Evolutionary conservation across 2,329 filamentous ascomycete species (phyloP).

Genomic region (Claviceps purpurea): DNA sequence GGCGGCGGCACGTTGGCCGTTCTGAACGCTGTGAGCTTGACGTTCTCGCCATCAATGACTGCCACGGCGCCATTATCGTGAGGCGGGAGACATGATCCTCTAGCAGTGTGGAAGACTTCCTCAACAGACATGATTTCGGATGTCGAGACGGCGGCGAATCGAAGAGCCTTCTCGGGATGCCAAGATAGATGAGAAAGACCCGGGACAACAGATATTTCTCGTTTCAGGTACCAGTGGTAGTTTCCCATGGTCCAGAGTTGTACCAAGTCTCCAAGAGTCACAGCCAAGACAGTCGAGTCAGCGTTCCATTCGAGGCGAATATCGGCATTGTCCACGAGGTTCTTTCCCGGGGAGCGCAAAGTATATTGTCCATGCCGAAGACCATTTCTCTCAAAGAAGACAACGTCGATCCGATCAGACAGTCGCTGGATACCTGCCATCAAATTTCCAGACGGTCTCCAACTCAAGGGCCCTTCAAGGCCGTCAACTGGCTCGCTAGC

Average conservation of each 20-base stretch:
- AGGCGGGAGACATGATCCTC: slow-evolving; percentile 56
- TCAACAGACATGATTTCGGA: slow-evolving; percentile 45
- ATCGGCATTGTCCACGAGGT: slow-evolving; percentile 37
- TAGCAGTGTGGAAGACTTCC: slow-evolving; percentile 52
- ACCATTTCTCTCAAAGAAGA: slow-evolving; percentile 97
- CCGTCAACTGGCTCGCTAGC: slow-evolving; percentile 91
- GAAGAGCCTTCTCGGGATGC: slow-evolving; percentile 76
- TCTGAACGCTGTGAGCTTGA: slow-evolving; percentile 79
- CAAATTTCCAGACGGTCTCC: slow-evolving; percentile 82
- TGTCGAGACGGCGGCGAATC: slow-evolving; percentile 43
- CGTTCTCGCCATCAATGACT: slow-evolving; percentile 65
- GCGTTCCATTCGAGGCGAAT: slow-evolving; percentile 74
- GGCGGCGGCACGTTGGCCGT: slow-evolving; percentile 81
- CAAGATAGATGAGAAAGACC: slow-evolving; percentile 39
- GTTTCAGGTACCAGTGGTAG: slow-evolving; percentile 96
- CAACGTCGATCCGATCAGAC: slow-evolving; percentile 58
- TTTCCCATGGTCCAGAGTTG: slow-evolving; percentile 97
- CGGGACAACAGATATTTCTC: slow-evolving; percentile 50
- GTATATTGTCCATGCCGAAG: slow-evolving; percentile 88
- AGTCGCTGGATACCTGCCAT: slow-evolving; percentile 73
- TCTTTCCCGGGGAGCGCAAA: slow-evolving; percentile 52
- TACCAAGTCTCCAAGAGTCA: slow-evolving; percentile 59
- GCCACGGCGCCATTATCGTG: slow-evolving; percentile 67
- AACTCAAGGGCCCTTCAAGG: slow-evolving; percentile 76
- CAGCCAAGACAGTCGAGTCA: slow-evolving; percentile 81